Base-by-base conservation (phyloP, 78 protist species). In the Dictyostelium citrinum region DNA sequence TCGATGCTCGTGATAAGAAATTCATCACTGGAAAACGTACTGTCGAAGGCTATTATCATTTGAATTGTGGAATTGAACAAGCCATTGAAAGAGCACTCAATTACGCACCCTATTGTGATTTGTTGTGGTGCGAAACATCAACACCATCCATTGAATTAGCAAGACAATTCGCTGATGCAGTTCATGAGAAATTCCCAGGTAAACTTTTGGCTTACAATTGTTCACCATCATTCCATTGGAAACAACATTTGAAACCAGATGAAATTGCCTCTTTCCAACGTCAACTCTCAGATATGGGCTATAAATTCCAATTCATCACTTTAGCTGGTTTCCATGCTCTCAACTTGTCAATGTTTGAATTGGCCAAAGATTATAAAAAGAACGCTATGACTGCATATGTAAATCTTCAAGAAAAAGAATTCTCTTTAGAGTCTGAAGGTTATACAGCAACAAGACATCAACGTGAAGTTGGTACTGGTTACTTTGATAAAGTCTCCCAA, bases 221-320 rank as follows among this genome's bases (percentile, higher is more conserved):
- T 77, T 97, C 98, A 16, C 99, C 99, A 43, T 97, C 98, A 29
- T 98, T 98, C 98, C 96, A 98, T 95, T 98, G 99, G 99, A 98
- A 98, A 83, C 95, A 93, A 29, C 95, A 96, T 20, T 96, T 97
- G 82, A 91, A 96, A 95, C 78, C 84, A 10, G 98, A 96, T 64
- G 91, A 98, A 90, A 97, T 97, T 22, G 95, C 92, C 58, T 20
- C 88, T 20, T 96, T 97, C 96, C 96, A 90, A 43, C 39, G 58
- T 58, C 90, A 91, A 17, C 93, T 98, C 27, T 96, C 95, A 43
- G 51, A 46, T 60, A 60, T 91, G 78, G 99, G 99, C 20, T 97
- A 92, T 95, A 95, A 88, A 43, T 98, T 97, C 98, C 99, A 98
- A 95, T 98, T 98, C 93, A 96, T 96, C 79, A 98, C 99, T 27